Evolutionary conservation across 306 rosid genomes (phyloP).

Genomic region (Psophocarpus tetragonolobus): DNA sequence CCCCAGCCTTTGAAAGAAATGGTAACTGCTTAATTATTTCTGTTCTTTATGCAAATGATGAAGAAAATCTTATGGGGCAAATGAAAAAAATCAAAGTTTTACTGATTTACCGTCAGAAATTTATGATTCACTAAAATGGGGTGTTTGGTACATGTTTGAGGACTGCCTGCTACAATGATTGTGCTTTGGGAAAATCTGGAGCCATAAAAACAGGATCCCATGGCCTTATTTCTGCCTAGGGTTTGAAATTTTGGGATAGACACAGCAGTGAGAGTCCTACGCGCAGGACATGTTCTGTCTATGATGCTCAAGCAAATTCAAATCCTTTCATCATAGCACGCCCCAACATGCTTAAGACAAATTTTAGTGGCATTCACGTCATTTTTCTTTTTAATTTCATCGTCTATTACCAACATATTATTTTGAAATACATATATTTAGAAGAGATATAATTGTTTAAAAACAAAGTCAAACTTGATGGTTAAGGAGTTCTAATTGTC

Average conservation of each 20-base stretch:
- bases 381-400: neutral
- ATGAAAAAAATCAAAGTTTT: neutral
- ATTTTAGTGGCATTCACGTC: slow-evolving; percentile 26
- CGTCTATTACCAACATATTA: neutral
- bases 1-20: slow-evolving; percentile 39
- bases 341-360: slow-evolving; percentile 10
- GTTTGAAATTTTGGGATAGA: slow-evolving; percentile 41
- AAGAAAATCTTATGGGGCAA: slow-evolving; percentile 8
- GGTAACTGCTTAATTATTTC: neutral
- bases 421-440: neutral
- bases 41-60: neutral
- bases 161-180: slow-evolving; percentile 49
- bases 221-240: slow-evolving; percentile 22
- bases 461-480: neutral
- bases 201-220: slow-evolving; percentile 39
- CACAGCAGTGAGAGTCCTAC: slow-evolving; percentile 43
- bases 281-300: slow-evolving; percentile 34
- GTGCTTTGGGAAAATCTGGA: slow-evolving; percentile 45
- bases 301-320: slow-evolving; percentile 35
- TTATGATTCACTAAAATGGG: slow-evolving; percentile 17
- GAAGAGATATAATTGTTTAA: neutral
- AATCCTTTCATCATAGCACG: slow-evolving; percentile 42
- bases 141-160: slow-evolving; percentile 37
- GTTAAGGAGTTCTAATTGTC: neutral
- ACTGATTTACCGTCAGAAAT: slow-evolving; percentile 18